Base-by-base conservation (phyloP, 1,284 basidiomycete species). In the Heterobasidion occidentale region DNA sequence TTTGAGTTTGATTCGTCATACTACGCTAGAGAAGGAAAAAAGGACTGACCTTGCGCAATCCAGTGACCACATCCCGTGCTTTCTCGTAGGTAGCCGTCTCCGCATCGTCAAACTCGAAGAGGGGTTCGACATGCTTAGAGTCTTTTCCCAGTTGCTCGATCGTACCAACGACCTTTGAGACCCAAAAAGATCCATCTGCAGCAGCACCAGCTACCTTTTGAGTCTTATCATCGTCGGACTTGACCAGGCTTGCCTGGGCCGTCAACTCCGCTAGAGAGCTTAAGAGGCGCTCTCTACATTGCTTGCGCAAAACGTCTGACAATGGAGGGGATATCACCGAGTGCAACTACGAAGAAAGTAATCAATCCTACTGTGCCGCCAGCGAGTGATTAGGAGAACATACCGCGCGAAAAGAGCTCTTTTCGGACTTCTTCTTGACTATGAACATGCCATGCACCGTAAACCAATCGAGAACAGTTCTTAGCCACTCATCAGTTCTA, bases 381-480 rank as follows among this genome's bases (percentile, higher is more conserved):
- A 46, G 42, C 33, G 42, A 57, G 53, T n/a, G 46, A 54, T 51
- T 55, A n/a, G 46, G 19, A 46, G 51, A 34, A 79, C 85, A 60
- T 70, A 93, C 91, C 63, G 80, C 79, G 56, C 70, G 62, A 59
- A 86, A 76, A 1, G 73, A 57, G 61, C 79, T 86, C 67, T 88
- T 90, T 64, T 86, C 83, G 55, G 84, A 82, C 65, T 83, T 84
- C 72, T 91, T 93, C 63, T 81, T 78, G 60, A 87, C 73, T 48
- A 84, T 72, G 68, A 94, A 97, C 59, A 95, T 81, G 0, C 94
- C 94, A 64, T 96, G 81, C 5, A 93, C 81, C 51, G 81, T 74
- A 44, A 98, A 75, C 81, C 93, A 96, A 61, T 94, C 84, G 45
- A 98, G 76, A 51, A 94, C 74, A 9, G 78, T 75, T 56, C 80